phyloP scores from a whole-genome alignment of 129 eudicot species.

The Helichrysum umbraculigerum region DNA sequence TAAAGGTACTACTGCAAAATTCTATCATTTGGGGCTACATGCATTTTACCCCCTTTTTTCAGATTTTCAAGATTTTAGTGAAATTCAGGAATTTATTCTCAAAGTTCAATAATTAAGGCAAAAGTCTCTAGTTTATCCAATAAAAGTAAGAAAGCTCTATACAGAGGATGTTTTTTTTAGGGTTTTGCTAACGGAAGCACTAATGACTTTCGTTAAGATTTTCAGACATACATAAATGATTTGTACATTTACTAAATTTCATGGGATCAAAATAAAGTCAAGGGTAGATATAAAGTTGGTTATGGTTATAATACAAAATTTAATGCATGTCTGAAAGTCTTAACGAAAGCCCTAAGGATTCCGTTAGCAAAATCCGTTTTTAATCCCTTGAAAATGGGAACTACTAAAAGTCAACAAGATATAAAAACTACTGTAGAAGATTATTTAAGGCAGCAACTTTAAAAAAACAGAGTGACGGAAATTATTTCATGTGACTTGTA shows the following conservation, averaged over 20 bases:
- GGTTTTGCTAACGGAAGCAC: too few relatives aligned
- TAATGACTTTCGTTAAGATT: too few relatives aligned
- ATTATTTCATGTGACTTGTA: neutral
- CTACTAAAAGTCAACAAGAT: neutral
- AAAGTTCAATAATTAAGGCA: neutral
- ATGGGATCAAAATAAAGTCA: too few relatives aligned
- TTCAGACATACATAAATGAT: too few relatives aligned
- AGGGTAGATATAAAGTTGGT: too few relatives aligned
- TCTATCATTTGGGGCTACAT: neutral
- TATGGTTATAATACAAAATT: too few relatives aligned
- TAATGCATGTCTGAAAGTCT: too few relatives aligned
- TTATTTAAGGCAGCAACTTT: neutral
- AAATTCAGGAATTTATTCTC: neutral
- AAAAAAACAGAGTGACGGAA: conserved; percentile 15
- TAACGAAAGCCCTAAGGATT: too few relatives aligned
- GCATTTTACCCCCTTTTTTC: neutral
- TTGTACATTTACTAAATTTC: too few relatives aligned
- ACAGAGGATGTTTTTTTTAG: neutral
- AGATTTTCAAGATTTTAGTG: conserved; percentile 1
- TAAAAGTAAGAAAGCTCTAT: neutral
- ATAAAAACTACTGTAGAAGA: neutral
- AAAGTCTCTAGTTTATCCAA: neutral
- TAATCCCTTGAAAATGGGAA: neutral
- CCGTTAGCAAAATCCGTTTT: too few relatives aligned
- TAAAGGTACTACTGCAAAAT: too few relatives aligned